These are phyloP conservation scores for Chlorencoelia australis DNA, from an alignment of 2,329 filamentous ascomycete genomes.

Conservation along the genomic window DNA sequence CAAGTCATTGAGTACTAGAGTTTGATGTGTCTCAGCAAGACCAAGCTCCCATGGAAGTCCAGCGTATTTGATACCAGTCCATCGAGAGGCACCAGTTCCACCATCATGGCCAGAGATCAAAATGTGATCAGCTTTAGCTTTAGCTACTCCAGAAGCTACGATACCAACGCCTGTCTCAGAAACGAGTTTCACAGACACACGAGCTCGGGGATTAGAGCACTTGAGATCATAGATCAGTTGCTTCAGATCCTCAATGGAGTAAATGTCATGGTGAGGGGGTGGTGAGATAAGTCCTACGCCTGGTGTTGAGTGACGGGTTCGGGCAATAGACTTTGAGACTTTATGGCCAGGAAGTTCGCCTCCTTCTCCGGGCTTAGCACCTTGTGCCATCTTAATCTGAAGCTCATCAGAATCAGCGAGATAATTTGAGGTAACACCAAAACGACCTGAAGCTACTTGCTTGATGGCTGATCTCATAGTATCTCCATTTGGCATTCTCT, in stretches of 20 bases:
- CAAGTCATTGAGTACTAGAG: slow-evolving; percentile 87
- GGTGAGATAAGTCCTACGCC: slow-evolving; percentile 94
- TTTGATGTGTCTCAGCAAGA: slow-evolving; percentile 95
- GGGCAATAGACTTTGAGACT: slow-evolving; percentile 86
- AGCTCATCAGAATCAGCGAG: slow-evolving; percentile 91
- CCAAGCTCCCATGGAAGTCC: slow-evolving; percentile 94
- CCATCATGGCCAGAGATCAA: slow-evolving; percentile 94
- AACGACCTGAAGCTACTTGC: slow-evolving; percentile 91
- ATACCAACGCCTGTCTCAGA: slow-evolving; percentile 97
- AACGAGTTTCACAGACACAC: slow-evolving; percentile 94
- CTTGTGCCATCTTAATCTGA: slow-evolving; percentile 99
- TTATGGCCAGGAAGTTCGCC: slow-evolving; percentile 96
- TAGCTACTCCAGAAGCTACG: slow-evolving; percentile 92
- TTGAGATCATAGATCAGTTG: slow-evolving; percentile 97
- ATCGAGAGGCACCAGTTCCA: slow-evolving; percentile 90
- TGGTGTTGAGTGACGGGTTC: slow-evolving; percentile 90
- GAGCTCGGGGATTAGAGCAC: slow-evolving; percentile 84
- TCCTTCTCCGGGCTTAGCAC: slow-evolving; percentile 94
- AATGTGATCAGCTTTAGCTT: slow-evolving; percentile 95
- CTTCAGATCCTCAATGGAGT: slow-evolving; percentile 96
- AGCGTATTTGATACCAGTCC: slow-evolving; percentile 98
- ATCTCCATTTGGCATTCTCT: slow-evolving; percentile 80
- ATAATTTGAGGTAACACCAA: slow-evolving; percentile 92
- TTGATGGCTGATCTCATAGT: slow-evolving; percentile 98
- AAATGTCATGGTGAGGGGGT: slow-evolving; percentile 95